phyloP scores from a whole-genome alignment of 2,329 filamentous ascomycete genomes.

The Mycosphaerella sp. region DNA sequence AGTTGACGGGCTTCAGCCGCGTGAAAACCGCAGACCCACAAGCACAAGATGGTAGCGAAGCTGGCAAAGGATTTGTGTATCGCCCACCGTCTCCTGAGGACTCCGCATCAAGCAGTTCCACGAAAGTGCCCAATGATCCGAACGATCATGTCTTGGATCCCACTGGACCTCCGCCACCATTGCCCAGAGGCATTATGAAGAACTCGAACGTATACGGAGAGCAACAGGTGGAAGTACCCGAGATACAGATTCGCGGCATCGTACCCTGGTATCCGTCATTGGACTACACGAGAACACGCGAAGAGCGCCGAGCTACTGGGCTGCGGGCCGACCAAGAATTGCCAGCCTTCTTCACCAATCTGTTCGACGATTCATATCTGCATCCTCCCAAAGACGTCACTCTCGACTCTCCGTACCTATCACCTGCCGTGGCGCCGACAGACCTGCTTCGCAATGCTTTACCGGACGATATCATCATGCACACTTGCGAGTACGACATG shows the following conservation, averaged over 20 bases:
- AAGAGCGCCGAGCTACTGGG: slow-evolving; percentile 51
- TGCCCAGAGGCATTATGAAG: slow-evolving; percentile 6
- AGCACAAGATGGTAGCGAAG: not conserved
- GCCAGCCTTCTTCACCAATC: slow-evolving; percentile 45
- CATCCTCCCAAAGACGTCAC: slow-evolving; percentile 39
- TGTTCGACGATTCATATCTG: slow-evolving; percentile 48
- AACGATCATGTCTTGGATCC: slow-evolving; percentile 12
- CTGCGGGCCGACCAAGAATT: slow-evolving; percentile 48
- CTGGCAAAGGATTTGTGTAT: not conserved
- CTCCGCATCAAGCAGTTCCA: slow-evolving; percentile 15
- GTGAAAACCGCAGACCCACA: slow-evolving; percentile 4
- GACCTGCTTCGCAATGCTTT: slow-evolving; percentile 48
- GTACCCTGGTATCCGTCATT: slow-evolving; percentile 58
- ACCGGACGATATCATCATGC: slow-evolving; percentile 55
- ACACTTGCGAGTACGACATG: slow-evolving; percentile 62
- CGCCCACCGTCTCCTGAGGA: slow-evolving; percentile 9
- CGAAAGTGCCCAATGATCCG: slow-evolving; percentile 16
- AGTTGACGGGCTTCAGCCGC: slow-evolving; percentile 33
- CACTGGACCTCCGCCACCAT: slow-evolving; percentile 12
- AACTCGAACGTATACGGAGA: slow-evolving; percentile 9
- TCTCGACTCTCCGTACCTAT: slow-evolving; percentile 53
- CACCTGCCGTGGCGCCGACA: slow-evolving; percentile 51
- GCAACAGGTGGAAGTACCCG: slow-evolving; percentile 11
- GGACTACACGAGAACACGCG: slow-evolving; percentile 56
- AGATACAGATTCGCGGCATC: slow-evolving; percentile 49